A percentile compares a stretch with the other conserved stretches of the same genome.
Conservation (phyloP, 257 asterid species). For the Nicotiana benthamiana region DNA sequence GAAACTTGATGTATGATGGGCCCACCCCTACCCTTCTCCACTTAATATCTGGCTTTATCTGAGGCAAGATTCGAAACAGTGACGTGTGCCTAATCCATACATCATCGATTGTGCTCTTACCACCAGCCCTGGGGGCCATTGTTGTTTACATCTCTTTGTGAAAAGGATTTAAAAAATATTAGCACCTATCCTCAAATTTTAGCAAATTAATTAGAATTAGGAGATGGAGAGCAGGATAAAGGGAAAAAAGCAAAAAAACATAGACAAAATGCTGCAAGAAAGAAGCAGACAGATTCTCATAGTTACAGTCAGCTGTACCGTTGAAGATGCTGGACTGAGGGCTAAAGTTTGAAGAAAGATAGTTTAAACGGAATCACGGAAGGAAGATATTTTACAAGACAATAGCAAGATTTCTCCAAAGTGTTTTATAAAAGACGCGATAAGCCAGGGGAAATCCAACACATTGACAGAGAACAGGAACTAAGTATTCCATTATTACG, state of each 20-base stretch:
- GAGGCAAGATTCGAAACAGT: too few species aligned
- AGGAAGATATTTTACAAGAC: not conserved
- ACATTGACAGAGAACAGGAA: not conserved
- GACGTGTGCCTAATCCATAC: too few species aligned
- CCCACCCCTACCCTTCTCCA: too few species aligned
- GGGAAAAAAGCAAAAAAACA: not conserved
- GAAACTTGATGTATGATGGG: too few species aligned
- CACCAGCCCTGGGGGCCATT: too few species aligned
- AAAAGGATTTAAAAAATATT: not conserved
- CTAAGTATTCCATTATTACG: not conserved
- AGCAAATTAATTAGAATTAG: too few species aligned
- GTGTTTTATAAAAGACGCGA: too few species aligned
- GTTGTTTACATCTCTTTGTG: not conserved
- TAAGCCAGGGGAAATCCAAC: not conserved
- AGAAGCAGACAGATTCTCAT: not conserved
- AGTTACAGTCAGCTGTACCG: not conserved
- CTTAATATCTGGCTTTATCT: too few species aligned
- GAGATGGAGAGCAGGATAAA: not conserved
- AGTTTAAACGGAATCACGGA: not conserved
- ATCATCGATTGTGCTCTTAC: too few species aligned
- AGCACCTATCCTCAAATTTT: not conserved
- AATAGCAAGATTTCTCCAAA: not conserved
- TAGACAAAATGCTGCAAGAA: not conserved
- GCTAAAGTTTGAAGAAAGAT: not conserved
- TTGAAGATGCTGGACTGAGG: not conserved